Evolutionary conservation across 176 grass and related monocot species (phyloP), one percentile per base, ranked within the genome.

Genomic region (Alloteropsis semialata): DNA sequence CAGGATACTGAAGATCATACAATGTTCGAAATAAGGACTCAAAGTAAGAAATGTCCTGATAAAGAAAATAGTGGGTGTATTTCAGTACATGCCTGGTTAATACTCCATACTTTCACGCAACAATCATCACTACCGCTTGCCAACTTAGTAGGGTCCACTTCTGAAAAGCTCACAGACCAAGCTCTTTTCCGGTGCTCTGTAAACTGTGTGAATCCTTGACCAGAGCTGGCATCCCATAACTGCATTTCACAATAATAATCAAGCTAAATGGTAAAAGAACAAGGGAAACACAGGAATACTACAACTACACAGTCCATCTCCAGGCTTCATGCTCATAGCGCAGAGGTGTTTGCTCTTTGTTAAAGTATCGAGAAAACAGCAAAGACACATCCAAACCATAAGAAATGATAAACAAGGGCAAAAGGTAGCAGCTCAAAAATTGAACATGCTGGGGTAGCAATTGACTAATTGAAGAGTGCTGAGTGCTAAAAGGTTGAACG

Each of bases 111-210:
- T 92, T 96, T 99, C 68, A 99, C 97, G 5, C 72, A 96, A 77
- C 85, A 90, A 80, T 99, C 97, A 37, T 99, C 97, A 85, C 93
- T 92, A 74, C 97, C 97, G 16, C 97, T 99, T 54, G 93, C 97
- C 71, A 99, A 92, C 67, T 76, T 96, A 75, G 87, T 91, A 68
- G 97, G 97, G 82, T 99, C 93, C 41, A 92, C 86, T 41, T 92
- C 85, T 39, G 97, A 99, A 84, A 99, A 99, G 92, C 84, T 89
- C 41, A 99, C 93, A 68, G 97, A 99, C 97, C 97, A 99, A 78
- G 97, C 91, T 73, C 97, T 94, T 83, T 96, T 99, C 61, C 74
- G 72, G 75, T 99, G 97, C 59, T 88, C 97, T 81, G 80, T 92
- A 38, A 96, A 94, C 79, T 74, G 89, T 5, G 60, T 89, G 50